Percentiles rank a stretch among this genome's conserved stretches.
phyloP scores from a whole-genome alignment of 2,329 filamentous ascomycete genomes.

The Ceratocystis colombiana region DNA sequence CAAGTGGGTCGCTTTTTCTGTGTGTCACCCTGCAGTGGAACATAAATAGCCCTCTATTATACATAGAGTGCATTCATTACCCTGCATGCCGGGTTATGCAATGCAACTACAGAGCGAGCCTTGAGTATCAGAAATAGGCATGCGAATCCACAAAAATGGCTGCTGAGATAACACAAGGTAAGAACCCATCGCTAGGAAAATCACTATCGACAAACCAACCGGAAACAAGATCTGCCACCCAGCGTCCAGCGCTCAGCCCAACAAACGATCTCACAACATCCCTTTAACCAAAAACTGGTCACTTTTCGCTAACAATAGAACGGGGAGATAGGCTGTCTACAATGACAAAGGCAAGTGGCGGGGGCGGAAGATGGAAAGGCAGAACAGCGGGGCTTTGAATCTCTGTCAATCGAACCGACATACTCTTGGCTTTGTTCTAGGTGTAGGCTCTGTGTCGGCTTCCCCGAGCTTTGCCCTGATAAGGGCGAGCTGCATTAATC shows the following conservation, averaged over 20 bases:
- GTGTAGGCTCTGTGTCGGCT: background rate
- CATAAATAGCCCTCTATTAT: background rate
- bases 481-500: background rate
- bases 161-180: background rate
- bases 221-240: background rate
- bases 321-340: background rate
- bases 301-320: too few species aligned
- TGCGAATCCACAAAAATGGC: background rate
- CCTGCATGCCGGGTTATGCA: background rate
- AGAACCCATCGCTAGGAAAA: too few species aligned
- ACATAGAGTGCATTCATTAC: background rate
- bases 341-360: background rate
- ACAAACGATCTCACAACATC: background rate
- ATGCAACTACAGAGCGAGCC: background rate
- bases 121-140: conserved; percentile 1
- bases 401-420: too few species aligned
- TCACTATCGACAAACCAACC: background rate
- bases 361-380: background rate
- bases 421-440: background rate
- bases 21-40: background rate
- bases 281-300: background rate
- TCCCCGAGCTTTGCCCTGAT: background rate
- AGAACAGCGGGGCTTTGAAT: background rate
- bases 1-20: background rate
- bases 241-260: background rate